Base-by-base conservation (phyloP, 441 rosid species). In the Populus hybrid region DNA sequence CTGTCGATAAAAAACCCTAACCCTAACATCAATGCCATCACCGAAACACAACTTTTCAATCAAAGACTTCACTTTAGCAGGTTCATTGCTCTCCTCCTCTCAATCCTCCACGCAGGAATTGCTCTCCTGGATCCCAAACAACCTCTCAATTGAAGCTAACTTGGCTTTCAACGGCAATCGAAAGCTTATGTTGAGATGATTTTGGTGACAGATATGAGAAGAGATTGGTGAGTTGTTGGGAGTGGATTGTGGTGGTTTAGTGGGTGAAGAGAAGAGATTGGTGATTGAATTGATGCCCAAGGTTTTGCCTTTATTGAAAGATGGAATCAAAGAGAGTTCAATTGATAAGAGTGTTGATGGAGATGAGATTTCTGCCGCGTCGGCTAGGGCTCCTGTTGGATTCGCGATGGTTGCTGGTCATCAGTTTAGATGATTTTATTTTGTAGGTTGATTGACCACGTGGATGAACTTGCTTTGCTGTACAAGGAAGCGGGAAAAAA, bases 401-500 rank as follows among this genome's bases (percentile, higher is more conserved):
- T 84, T 76, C 80, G 91, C 95, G 0, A 84, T 92, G 64, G 46
- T 92, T n/a, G 92, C 95, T 8, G 91, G 95, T 67, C 86, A 84
- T 80, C 97, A 94, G 87, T 90, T 91, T 73, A 84, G 90, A 75
- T 94, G 35, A 40, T 40, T 75, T 28, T 5, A 8, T 8, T 18
- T 18, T 23, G 64, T 83, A 92, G 98, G 84, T 92, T 72, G 90
- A 80, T 74, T 75, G 66, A 81, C 87, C 90, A 23, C 14, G 92
- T 90, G 79, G 90, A 89, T 80, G 98, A 92, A 80, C 97, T 91
- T 57, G 85, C 87, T 75, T 73, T 80, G n/a, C 76, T 91, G 73
- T 87, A 86, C 79, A 92, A 93, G 85, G 92, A 90, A 77, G 91
- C 93, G 94, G 2, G 89, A 90, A 82, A 92, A 89, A 65, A 92